Base-by-base conservation (phyloP, 208 protist genomes). In the Leishmania aethiopica region DNA sequence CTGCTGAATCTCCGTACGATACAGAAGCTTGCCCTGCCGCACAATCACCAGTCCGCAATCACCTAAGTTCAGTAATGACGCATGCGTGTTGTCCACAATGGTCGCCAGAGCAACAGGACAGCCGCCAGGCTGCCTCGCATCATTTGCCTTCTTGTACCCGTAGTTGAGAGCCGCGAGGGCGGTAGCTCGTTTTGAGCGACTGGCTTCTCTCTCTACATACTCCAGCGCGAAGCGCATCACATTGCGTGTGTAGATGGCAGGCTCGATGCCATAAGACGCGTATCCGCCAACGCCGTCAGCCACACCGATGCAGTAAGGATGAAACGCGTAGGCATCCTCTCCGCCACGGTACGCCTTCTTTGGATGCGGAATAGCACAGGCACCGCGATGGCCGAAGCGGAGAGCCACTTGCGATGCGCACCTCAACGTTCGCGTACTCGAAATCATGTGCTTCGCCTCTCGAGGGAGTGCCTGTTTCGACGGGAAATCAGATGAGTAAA, bases 271-370 rank as follows among this genome's bases (percentile, higher is more conserved):
- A 4, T 89, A 79, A 2, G 82, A 81, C 15, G 95, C 93, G 71
- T 93, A 96, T 25, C 95, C 95, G 60, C 95, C 95, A 42, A 97
- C 93, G 32, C 95, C 95, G 76, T 97, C 95, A 3, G 93, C 95
- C 4, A 97, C 93, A 57, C 93, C 92, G 53, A 97, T 88, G 35
- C 88, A 93, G n/a, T 82, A 86, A 32, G 86, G 78, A 79, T 97
- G 93, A 22, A 92, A 86, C 79, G 96, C 85, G 80, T 93, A 96
- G 19, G 95, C 93, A 77, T 97, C 95, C 76, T 97, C 93, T 32
- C 95, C 95, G 40, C 95, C 95, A 40, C 89, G 86, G 70, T 93
- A 78, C 4, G 83, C 91, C 80, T 97, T 97, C 57, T 88, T 79
- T 0, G 95, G 95, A 55, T 97, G 95, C 7, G 95, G 93, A 76